Conservation (phyloP, 495 filamentous ascomycete species). For the Hamigera avellanea region DNA sequence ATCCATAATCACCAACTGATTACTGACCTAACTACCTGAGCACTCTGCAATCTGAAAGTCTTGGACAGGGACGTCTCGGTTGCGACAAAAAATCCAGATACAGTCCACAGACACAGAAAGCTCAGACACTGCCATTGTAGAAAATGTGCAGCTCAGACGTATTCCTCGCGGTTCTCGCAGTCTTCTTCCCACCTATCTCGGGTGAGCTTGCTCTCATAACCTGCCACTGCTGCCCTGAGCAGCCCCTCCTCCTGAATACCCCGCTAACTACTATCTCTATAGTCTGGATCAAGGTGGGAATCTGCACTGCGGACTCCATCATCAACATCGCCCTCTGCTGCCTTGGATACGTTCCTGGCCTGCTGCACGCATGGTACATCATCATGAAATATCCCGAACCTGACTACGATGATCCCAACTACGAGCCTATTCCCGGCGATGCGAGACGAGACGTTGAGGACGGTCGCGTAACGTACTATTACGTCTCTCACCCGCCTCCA, state of each 20-base stretch:
- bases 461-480: conserved; percentile 56
- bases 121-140: too few species aligned
- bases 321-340: conserved; percentile 90
- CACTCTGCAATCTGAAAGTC: too few species aligned
- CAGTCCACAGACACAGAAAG: too few species aligned
- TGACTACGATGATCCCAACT: conserved; percentile 42
- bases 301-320: conserved; percentile 86
- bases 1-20: too few species aligned
- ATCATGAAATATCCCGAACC: conserved; percentile 80
- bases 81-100: too few species aligned
- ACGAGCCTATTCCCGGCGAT: conserved; percentile 46
- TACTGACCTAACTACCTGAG: too few species aligned
- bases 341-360: conserved; percentile 83
- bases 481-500: conserved; percentile 43
- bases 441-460: conserved; percentile 34
- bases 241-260: conserved; percentile 2
- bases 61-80: too few species aligned
- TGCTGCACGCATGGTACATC: conserved; percentile 97
- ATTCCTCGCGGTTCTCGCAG: conserved; percentile 77
- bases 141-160: conserved; percentile 67
- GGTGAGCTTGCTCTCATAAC: too few species aligned
- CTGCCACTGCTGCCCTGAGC: conserved; percentile 1
- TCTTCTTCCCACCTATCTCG: conserved; percentile 88
- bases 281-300: conserved; percentile 94
- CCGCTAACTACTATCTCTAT: conserved; percentile 7